phyloP scores from a whole-genome alignment of 2,329 filamentous ascomycete genomes.

The Dothistroma pini region DNA sequence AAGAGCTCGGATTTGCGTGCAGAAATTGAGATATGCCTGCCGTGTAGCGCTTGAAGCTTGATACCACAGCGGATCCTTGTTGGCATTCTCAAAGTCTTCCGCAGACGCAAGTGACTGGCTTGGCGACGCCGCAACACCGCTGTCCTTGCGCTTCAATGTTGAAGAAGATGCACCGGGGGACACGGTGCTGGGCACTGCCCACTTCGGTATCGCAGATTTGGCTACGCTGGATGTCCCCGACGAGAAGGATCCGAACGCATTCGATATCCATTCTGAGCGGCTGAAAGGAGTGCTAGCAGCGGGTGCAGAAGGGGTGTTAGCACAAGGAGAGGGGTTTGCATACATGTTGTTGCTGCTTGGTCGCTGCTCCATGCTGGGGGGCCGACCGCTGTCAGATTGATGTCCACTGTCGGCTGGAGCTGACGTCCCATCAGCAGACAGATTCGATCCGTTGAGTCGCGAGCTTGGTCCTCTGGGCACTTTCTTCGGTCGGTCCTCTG shows the following conservation, averaged over 20 bases:
- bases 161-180: constrained; percentile 6
- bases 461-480: constrained; percentile 32
- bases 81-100: background rate
- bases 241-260: constrained; percentile 21
- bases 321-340: constrained; percentile 20
- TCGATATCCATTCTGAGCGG: constrained; percentile 13
- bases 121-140: background rate
- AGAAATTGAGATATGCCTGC: constrained; percentile 18
- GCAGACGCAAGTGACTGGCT: background rate
- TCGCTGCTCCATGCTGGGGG: constrained; percentile 28
- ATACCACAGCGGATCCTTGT: constrained; percentile 13
- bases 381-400: constrained; percentile 21
- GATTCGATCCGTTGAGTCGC: constrained; percentile 25
- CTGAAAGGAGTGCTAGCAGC: constrained; percentile 12
- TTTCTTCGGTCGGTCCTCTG: constrained; percentile 30
- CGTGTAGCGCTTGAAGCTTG: constrained; percentile 17
- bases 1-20: background rate
- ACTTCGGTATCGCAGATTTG: constrained; percentile 23
- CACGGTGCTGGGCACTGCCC: constrained; percentile 30
- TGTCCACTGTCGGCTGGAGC: constrained; percentile 5
- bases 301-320: constrained; percentile 7
- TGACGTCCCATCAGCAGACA: constrained; percentile 4
- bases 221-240: constrained; percentile 12
- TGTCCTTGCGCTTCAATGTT: background rate
- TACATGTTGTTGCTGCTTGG: constrained; percentile 35